Base-by-base conservation (phyloP, 768 basidiomycete genomes). In the button mushroom (Agaricus bisporus) region DNA sequence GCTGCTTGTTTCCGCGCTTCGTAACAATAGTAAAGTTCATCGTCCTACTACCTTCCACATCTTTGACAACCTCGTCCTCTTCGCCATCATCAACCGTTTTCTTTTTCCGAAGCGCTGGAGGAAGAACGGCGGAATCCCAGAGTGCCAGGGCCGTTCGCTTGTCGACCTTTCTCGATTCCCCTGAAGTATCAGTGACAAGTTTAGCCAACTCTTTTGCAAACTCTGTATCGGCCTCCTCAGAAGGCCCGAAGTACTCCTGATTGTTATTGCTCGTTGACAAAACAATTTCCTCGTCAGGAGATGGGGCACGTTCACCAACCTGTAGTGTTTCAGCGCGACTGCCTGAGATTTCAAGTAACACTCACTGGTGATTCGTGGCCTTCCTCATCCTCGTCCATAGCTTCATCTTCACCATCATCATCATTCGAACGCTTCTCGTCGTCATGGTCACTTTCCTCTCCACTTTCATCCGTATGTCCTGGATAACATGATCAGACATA, bases 151-250 rank as follows among this genome's bases (percentile, higher is more conserved):
- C 91, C 1, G 89, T 86, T 68, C 88, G 91, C 69, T 90, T 88
- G 64, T 97, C 94, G 18, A 93, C 83, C 63, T 88, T 91, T 59
- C 91, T 76, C 3, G 86, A 80, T 59, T 97, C 92, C 0, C 80
- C 70, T 15, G 91, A 89, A 14, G 82, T 86, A 60, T 95, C 92
- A 0, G 90, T 92, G 45, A 98, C 84, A 73, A 99, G 84, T 71
- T 90, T 98, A 2, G 95, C 93, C 17, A 99, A 79, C 66, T 98
- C 97, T 66, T 92, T 92, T 8, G 87, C 90, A 63, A 99, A 99
- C 32, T 95, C 95, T 2, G 85, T 88, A 44, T 95, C 90, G 17
- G 88, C 92, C 63, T 95, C 93, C 59, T 91, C 86, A 8, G 88
- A 83, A 1, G 91, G 88, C 6, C 91, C 92, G 38, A 91, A 73